Evolutionary conservation across 306 rosid genomes (phyloP).

Genomic region (Urtica urens): DNA sequence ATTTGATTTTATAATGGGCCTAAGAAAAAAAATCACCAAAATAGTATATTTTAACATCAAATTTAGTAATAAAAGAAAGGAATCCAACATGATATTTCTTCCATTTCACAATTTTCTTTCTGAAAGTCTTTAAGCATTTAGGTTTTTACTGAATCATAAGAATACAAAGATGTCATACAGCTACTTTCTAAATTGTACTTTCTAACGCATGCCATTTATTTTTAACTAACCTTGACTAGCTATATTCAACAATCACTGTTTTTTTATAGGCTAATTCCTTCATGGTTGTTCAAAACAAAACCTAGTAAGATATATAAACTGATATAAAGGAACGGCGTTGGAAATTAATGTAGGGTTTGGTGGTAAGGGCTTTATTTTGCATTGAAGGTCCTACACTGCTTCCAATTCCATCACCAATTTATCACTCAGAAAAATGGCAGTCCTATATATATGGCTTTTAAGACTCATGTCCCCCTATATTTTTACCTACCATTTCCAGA

Average conservation of each 20-base stretch:
- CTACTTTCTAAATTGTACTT: background rate
- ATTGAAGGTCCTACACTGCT: background rate
- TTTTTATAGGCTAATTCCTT: background rate
- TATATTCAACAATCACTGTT: background rate
- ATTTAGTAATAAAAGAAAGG: too few relatives aligned
- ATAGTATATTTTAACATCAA: too few relatives aligned
- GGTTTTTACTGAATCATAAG: too few relatives aligned
- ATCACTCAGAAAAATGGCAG: background rate
- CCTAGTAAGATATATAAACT: background rate
- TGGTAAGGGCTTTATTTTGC: slow-evolving; percentile 1
- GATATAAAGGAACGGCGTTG: background rate
- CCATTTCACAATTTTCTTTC: too few relatives aligned
- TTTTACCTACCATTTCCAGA: background rate
- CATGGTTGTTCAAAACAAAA: background rate
- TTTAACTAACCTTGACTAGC: background rate
- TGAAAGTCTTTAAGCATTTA: too few relatives aligned
- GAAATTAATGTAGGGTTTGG: background rate
- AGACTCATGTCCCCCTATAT: background rate
- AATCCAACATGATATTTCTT: too few relatives aligned
- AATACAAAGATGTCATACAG: background rate
- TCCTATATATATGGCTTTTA: slow-evolving; percentile 1
- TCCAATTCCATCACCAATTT: background rate
- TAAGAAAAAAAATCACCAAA: too few relatives aligned
- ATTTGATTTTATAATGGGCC: too few relatives aligned
- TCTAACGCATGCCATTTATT: background rate